Evolutionary conservation across 2,329 filamentous ascomycete genomes (phyloP).

Genomic region (Hypoxylon sp.): DNA sequence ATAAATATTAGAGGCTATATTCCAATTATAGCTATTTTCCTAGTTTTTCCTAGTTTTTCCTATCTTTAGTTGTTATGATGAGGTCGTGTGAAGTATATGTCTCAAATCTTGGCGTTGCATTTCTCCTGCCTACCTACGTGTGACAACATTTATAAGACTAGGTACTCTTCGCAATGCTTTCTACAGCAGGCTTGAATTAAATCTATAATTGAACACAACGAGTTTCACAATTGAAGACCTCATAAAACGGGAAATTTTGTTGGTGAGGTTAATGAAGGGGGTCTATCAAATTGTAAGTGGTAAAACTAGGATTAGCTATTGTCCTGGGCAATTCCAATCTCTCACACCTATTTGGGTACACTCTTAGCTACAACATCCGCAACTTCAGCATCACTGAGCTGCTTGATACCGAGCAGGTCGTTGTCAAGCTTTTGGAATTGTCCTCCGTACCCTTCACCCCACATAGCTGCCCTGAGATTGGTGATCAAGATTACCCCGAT

Average conservation of each 20-base stretch:
- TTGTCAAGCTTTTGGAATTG: slow-evolving; percentile 63
- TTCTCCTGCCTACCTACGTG: too few species aligned
- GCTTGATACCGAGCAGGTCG: slow-evolving; percentile 61
- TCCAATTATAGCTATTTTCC: too few species aligned
- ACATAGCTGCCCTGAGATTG: slow-evolving; percentile 49
- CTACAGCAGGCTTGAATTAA: too few species aligned
- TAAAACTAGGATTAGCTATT: neutral
- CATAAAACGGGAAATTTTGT: neutral
- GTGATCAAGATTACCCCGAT: slow-evolving; percentile 43
- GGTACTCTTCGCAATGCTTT: too few species aligned
- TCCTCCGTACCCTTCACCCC: slow-evolving; percentile 55
- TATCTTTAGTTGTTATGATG: too few species aligned
- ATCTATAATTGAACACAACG: too few species aligned
- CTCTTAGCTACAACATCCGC: slow-evolving; percentile 31
- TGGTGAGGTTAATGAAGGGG: neutral
- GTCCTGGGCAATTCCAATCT: neutral
- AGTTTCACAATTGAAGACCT: neutral
- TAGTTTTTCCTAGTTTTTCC: too few species aligned
- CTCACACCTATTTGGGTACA: slow-evolving; percentile 22
- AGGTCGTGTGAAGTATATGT: too few species aligned
- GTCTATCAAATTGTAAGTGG: neutral
- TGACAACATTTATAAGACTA: too few species aligned
- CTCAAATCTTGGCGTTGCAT: too few species aligned
- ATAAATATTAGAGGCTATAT: too few species aligned
- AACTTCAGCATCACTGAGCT: slow-evolving; percentile 59